phyloP scores from a whole-genome alignment of 441 rosid species.

The Geranium incanum region DNA sequence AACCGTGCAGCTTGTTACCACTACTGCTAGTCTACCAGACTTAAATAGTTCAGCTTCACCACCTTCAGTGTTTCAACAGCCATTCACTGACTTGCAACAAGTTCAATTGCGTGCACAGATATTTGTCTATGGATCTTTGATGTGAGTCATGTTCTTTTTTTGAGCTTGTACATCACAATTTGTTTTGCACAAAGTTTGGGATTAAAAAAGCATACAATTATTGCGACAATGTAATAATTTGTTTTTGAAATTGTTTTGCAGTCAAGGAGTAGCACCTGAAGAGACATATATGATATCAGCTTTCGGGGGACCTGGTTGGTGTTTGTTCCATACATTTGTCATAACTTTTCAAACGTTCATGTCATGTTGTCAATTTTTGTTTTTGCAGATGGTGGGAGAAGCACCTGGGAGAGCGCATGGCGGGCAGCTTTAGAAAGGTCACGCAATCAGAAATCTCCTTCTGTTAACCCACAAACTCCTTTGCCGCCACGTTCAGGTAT shows the following conservation, averaged over 20 bases:
- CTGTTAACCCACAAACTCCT: slow-evolving; percentile 56
- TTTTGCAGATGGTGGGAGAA: slow-evolving; percentile 68
- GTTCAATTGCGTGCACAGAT: slow-evolving; percentile 98
- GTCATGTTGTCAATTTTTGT: slow-evolving; percentile 19
- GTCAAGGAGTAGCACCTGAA: slow-evolving; percentile 88
- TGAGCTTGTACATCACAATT: neutral
- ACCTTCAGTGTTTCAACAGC: slow-evolving; percentile 61
- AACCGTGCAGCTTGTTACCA: slow-evolving; percentile 50
- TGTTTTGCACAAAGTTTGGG: neutral
- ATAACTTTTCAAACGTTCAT: slow-evolving; percentile 9
- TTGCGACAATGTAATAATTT: neutral
- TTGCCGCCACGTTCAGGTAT: slow-evolving; percentile 64
- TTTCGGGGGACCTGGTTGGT: slow-evolving; percentile 85
- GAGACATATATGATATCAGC: slow-evolving; percentile 96
- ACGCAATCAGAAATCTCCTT: slow-evolving; percentile 46
- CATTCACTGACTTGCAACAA: slow-evolving; percentile 96
- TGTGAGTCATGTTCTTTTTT: slow-evolving; percentile 42
- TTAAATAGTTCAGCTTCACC: slow-evolving; percentile 57
- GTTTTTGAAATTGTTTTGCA: slow-evolving; percentile 33
- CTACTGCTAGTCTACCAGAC: slow-evolving; percentile 61
- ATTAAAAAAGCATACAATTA: neutral
- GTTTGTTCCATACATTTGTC: slow-evolving; percentile 13
- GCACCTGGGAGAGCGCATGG: slow-evolving; percentile 84
- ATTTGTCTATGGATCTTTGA: slow-evolving; percentile 91
- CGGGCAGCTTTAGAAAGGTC: slow-evolving; percentile 58